Conservation (phyloP, 805 yeast species). For the Cyberlindnera bimundalis region DNA sequence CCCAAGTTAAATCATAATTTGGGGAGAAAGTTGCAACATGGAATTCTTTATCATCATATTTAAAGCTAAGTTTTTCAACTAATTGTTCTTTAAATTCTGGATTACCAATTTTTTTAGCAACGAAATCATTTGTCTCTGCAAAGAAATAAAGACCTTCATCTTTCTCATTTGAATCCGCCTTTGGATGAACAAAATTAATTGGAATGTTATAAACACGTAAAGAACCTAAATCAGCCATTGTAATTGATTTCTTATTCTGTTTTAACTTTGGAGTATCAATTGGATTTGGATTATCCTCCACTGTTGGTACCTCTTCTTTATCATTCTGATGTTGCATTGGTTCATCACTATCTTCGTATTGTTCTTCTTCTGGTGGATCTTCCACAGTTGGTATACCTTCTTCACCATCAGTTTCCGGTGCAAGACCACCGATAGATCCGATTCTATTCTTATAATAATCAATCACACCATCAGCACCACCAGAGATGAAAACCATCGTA, state of each 20-base stretch:
- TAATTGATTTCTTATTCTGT: slow-evolving; percentile 8
- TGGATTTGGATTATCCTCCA: slow-evolving; percentile 2
- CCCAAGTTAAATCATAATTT: slow-evolving; percentile 24
- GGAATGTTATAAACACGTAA: slow-evolving; percentile 16
- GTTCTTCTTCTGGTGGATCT: slow-evolving; percentile 5
- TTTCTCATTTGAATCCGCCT: slow-evolving; percentile 1
- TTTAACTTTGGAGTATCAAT: slow-evolving; percentile 1
- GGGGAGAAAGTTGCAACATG: slow-evolving; percentile 18
- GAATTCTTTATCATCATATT: slow-evolving; percentile 9
- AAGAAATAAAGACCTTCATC: slow-evolving; percentile 27
- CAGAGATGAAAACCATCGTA: slow-evolving; percentile 13
- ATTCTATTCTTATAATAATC: slow-evolving; percentile 23
- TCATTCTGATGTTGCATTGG: neutral
- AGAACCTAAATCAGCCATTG: slow-evolving; percentile 22
- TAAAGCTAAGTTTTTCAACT: slow-evolving; percentile 6
- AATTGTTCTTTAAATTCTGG: slow-evolving; percentile 9
- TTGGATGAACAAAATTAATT: slow-evolving; percentile 18
- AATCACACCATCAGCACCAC: slow-evolving; percentile 14
- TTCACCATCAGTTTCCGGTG: slow-evolving; percentile 12
- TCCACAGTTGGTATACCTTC: slow-evolving; percentile 3
- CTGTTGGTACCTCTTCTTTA: neutral
- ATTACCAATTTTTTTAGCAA: slow-evolving; percentile 20
- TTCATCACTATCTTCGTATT: slow-evolving; percentile 6
- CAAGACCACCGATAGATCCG: slow-evolving; percentile 10
- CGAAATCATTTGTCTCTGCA: slow-evolving; percentile 8